phyloP scores from a whole-genome alignment of 352 stramenopile genomes.

The Pythium aristosporum region DNA sequence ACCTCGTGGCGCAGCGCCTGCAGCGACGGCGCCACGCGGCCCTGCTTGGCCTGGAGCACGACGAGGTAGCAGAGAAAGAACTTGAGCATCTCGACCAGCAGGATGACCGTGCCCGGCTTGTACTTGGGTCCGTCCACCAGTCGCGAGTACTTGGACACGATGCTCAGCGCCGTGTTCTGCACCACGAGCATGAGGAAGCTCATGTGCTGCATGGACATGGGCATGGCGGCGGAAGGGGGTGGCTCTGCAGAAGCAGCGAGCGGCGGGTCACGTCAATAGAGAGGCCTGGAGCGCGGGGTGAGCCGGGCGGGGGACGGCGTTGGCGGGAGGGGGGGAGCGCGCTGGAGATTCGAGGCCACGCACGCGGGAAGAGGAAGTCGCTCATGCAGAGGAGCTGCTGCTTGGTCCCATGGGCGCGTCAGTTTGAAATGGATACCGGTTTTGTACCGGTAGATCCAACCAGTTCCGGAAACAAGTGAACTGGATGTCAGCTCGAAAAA shows the following conservation, averaged over 20 bases:
- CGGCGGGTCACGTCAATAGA: not conserved
- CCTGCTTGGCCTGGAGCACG: slow-evolving; percentile 63
- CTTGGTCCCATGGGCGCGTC: too few species aligned
- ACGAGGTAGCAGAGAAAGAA: slow-evolving; percentile 79
- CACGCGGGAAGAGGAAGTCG: too few species aligned
- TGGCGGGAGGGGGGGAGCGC: too few species aligned
- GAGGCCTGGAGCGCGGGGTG: not conserved
- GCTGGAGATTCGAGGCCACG: too few species aligned
- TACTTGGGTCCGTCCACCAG: slow-evolving; percentile 73
- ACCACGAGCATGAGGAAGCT: slow-evolving; percentile 86
- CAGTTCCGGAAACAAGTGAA: too few species aligned
- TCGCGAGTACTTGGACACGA: slow-evolving; percentile 88
- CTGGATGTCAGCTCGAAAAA: too few species aligned
- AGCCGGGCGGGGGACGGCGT: too few species aligned
- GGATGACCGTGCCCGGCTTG: slow-evolving; percentile 70
- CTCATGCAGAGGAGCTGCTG: too few species aligned
- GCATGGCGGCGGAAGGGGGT: slow-evolving; percentile 21
- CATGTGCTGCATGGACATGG: slow-evolving; percentile 67
- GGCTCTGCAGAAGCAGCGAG: not conserved
- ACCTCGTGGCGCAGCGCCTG: slow-evolving; percentile 72
- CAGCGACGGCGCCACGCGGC: slow-evolving; percentile 51
- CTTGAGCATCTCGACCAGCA: slow-evolving; percentile 84
- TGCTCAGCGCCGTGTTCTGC: slow-evolving; percentile 85
- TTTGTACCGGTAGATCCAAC: too few species aligned
- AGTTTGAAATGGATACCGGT: too few species aligned